These are phyloP conservation scores for Pestalotiopsis sp. DNA, from an alignment of 2,329 filamentous ascomycete species.

Conservation along the genomic window DNA sequence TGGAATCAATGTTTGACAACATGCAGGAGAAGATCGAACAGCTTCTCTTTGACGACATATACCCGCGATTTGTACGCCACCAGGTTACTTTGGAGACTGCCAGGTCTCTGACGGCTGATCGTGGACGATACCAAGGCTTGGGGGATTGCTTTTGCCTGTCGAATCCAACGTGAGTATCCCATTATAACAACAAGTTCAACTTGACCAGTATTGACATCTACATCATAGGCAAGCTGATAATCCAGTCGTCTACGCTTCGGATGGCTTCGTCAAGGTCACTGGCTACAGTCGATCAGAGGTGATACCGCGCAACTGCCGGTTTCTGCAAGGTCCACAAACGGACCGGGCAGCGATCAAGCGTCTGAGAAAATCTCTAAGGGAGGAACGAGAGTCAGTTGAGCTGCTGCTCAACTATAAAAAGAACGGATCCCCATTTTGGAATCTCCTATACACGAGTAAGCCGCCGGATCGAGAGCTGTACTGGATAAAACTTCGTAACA, in stretches of 20 bases:
- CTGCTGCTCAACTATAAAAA: conserved; percentile 48
- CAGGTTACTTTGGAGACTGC: conserved; percentile 47
- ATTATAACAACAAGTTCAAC: background rate
- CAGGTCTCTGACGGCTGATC: conserved; percentile 25
- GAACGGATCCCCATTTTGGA: conserved; percentile 55
- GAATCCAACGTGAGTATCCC: conserved; percentile 32
- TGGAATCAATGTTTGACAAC: conserved; percentile 42
- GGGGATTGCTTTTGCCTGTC: conserved; percentile 50
- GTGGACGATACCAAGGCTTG: conserved; percentile 41
- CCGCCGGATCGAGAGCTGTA: no score
- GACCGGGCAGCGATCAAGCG: conserved; percentile 40
- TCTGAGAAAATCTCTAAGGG: conserved; percentile 38
- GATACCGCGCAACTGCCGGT: conserved; percentile 49
- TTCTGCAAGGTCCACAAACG: conserved; percentile 47
- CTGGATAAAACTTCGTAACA: no score
- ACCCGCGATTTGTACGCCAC: conserved; percentile 52
- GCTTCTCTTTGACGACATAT: conserved; percentile 46
- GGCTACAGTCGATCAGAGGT: conserved; percentile 50
- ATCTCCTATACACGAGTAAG: conserved; percentile 25
- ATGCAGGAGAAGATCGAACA: conserved; percentile 43
- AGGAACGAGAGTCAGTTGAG: conserved; percentile 17
- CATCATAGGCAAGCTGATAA: conserved; percentile 40
- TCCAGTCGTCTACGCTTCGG: conserved; percentile 50
- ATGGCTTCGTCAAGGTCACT: conserved; percentile 51
- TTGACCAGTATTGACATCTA: background rate